Percentiles rank a stretch among this genome's conserved stretches.
Conservation (phyloP, 371 early-diverging fungal genomes). For the Thermomucor indicae-seudaticae region DNA sequence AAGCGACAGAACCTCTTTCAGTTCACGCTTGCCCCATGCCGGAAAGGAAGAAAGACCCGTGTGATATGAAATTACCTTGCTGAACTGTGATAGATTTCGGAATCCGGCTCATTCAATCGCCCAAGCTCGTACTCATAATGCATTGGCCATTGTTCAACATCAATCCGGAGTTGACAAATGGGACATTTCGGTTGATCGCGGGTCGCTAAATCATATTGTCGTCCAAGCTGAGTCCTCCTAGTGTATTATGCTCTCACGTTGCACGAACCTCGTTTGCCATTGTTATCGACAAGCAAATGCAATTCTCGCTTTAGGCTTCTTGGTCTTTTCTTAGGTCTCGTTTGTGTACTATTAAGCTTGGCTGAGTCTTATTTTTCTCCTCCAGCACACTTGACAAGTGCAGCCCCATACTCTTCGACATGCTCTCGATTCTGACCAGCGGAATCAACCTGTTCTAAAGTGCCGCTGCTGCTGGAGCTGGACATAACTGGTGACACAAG, state of each 20-base stretch:
- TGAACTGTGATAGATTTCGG: conserved; percentile 29
- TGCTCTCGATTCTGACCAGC: not conserved
- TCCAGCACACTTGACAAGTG: not conserved
- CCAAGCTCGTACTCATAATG: conserved; percentile 53
- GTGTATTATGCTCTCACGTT: not conserved
- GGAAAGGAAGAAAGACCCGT: conserved; percentile 11
- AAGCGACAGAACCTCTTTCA: not conserved
- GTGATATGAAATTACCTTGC: conserved; percentile 19
- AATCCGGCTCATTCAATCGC: conserved; percentile 36
- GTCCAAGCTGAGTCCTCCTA: not conserved
- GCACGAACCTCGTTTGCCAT: conserved; percentile 34
- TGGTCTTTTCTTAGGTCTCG: conserved; percentile 15
- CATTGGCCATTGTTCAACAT: conserved; percentile 40
- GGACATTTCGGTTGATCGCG: conserved; percentile 51
- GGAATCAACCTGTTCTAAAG: not conserved
- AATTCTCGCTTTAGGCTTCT: conserved; percentile 29
- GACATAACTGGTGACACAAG: not conserved
- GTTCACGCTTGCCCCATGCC: not conserved
- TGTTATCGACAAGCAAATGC: conserved; percentile 30
- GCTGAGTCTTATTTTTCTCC: not conserved
- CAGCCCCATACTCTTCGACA: not conserved
- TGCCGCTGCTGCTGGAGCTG: not conserved
- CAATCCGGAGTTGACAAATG: conserved; percentile 49
- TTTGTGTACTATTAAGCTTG: not conserved
- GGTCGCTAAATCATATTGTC: conserved; percentile 18